Percentiles rank a stretch among this genome's conserved stretches.
phyloP scores from a whole-genome alignment of 2,329 filamentous ascomycete genomes.

The Elsinoe perseae region DNA sequence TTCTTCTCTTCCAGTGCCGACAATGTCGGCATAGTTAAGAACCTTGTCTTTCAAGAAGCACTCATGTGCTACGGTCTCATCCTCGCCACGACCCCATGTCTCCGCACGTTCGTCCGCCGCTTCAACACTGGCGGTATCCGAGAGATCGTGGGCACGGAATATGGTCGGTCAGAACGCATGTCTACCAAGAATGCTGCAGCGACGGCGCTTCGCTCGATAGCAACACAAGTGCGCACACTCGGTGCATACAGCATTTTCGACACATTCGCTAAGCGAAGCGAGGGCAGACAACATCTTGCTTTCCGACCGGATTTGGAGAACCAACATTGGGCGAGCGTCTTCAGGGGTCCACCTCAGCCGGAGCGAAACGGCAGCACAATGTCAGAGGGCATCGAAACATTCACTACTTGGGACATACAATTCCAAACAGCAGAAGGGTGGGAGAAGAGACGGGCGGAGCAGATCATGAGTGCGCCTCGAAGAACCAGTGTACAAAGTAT shows the following conservation, averaged over 20 bases:
- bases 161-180: slow-evolving; percentile 3
- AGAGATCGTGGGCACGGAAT: slow-evolving; percentile 5
- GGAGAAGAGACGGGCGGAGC: slow-evolving; percentile 14
- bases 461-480: slow-evolving; percentile 5
- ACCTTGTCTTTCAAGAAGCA: slow-evolving; percentile 22
- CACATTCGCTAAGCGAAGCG: slow-evolving; percentile 6
- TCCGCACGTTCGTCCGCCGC: slow-evolving; percentile 23
- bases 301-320: slow-evolving; percentile 11
- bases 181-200: slow-evolving; percentile 7
- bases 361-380: not conserved
- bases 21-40: slow-evolving; percentile 21
- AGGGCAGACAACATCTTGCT: not conserved
- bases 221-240: slow-evolving; percentile 4
- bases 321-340: slow-evolving; percentile 13
- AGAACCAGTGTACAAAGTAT: slow-evolving; percentile 5
- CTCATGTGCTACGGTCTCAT: slow-evolving; percentile 23
- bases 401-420: slow-evolving; percentile 10
- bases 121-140: slow-evolving; percentile 17
- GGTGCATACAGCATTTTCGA: slow-evolving; percentile 15
- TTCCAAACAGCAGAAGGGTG: slow-evolving; percentile 1
- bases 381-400: not conserved
- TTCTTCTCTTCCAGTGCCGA: slow-evolving; percentile 19
- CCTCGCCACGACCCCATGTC: slow-evolving; percentile 23
- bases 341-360: not conserved
- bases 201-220: slow-evolving; percentile 9